Evolutionary conservation across 768 basidiomycete species (phyloP).

Genomic region (Cystoderma amianthinum): DNA sequence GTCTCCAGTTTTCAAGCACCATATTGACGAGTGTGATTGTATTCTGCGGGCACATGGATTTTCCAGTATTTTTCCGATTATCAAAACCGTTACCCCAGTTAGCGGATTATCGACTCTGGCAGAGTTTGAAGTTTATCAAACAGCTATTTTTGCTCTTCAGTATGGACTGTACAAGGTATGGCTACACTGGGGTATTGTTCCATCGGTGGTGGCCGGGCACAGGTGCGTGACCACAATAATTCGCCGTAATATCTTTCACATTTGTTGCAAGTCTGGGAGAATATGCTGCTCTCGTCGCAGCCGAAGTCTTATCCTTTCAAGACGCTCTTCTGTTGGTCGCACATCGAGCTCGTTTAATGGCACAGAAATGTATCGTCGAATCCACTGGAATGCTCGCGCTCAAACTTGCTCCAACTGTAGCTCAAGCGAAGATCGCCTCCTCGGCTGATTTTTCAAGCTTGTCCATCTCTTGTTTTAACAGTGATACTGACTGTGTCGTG

Average conservation of each 20-base stretch:
- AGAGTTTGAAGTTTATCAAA: constrained; percentile 42
- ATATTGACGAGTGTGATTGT: constrained; percentile 53
- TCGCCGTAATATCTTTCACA: constrained; percentile 1
- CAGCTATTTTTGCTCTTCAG: constrained; percentile 54
- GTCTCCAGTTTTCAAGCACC: constrained; percentile 36
- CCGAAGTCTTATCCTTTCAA: constrained; percentile 48
- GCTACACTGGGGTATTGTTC: constrained; percentile 62
- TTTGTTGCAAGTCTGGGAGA: constrained; percentile 54
- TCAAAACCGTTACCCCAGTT: constrained; percentile 18
- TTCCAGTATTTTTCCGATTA: constrained; percentile 38
- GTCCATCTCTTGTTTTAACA: constrained; percentile 58
- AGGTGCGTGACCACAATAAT: constrained; percentile 37
- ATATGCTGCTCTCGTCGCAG: constrained; percentile 63
- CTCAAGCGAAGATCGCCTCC: constrained; percentile 7
- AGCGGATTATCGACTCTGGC: neutral
- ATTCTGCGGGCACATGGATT: constrained; percentile 44
- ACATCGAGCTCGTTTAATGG: constrained; percentile 50
- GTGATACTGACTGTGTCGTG: constrained; percentile 48
- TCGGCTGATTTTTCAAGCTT: constrained; percentile 26
- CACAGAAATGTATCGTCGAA: constrained; percentile 32
- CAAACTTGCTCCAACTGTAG: neutral
- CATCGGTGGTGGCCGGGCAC: constrained; percentile 61
- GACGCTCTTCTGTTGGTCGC: constrained; percentile 55
- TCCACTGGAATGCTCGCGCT: constrained; percentile 61
- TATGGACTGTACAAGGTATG: constrained; percentile 58